Base-by-base conservation (phyloP, 139 green algal species). In the Nannochloris sp. region DNA sequence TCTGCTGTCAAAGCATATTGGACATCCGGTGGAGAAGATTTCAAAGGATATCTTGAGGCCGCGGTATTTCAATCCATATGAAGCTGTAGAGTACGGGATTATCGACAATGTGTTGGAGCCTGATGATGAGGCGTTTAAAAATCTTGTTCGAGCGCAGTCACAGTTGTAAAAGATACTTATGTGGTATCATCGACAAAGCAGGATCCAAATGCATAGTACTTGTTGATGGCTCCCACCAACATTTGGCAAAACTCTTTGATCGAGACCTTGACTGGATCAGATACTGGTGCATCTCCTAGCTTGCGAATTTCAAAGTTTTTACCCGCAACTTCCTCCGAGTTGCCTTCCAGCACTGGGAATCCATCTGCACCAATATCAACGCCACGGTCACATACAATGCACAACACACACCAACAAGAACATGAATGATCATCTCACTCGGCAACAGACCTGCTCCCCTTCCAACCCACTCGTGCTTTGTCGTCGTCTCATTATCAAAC, bases 51-150 rank as follows among this genome's bases (percentile, higher is more conserved):
- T 97, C 51, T 45, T 56, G 48, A 80, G 92, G 28, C 87, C 92
- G 2, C 73, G 72, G 45, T 98, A 98, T 81, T 91, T 98, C 71
- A 89, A 82, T 49, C 88, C 92, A 0, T 88, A 93, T 65, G 84
- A 91, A 57, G 92, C 92, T 31, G 75, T 87, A 6, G 76, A 91
- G n/a, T 98, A 96, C 61, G 84, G 85, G 49, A 69, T 98, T 36
- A 96, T 98, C 57, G 92, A 97, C 76, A 84, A 80, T 67, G 90
- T 96, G 30, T 62, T 79, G 40, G 72, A 79, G 62, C 72, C 72
- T 9, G 69, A 77, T 31, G 68, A 78, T 17, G 70, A 67, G 48
- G 55, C 40, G 6, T 40, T 79, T 3, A 67, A 60, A 36, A 33
- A 49, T 17, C 61, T 79, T 26, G 68, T 77, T 5, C 62, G 72